phyloP scores from a whole-genome alignment of 306 rosid species.

The Sechiopsis laciniata region DNA sequence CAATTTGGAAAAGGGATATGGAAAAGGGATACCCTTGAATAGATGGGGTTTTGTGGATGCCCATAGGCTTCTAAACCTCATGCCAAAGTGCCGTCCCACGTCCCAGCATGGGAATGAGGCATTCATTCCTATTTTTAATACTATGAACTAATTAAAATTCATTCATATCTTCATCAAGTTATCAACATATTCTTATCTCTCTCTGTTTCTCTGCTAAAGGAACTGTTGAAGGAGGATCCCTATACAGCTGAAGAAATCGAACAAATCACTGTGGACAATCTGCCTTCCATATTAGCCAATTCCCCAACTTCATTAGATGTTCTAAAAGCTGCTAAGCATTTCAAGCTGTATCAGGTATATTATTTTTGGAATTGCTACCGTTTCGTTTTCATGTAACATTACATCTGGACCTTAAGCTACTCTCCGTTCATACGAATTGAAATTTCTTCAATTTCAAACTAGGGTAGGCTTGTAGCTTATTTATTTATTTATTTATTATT shows the following conservation, averaged over 20 bases:
- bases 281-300: slow-evolving; percentile 46
- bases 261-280: slow-evolving; percentile 45
- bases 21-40: neutral
- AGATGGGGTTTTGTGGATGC: neutral
- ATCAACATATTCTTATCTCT: neutral
- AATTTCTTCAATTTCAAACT: neutral
- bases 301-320: slow-evolving; percentile 76
- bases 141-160: neutral
- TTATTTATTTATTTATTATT: too few species aligned
- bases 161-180: neutral
- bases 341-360: slow-evolving; percentile 73
- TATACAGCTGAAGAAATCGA: slow-evolving; percentile 72
- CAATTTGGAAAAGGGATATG: too few species aligned
- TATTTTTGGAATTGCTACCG: neutral
- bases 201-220: slow-evolving; percentile 36
- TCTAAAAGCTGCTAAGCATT: slow-evolving; percentile 67
- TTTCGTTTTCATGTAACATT: neutral
- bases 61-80: neutral
- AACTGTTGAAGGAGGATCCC: slow-evolving; percentile 83
- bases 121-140: neutral
- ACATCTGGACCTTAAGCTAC: neutral
- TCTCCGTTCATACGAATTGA: neutral
- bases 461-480: neutral
- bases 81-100: neutral
- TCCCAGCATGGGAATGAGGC: neutral